phyloP scores from a whole-genome alignment of 306 rosid species.

The Glycyrrhiza uralensis region DNA sequence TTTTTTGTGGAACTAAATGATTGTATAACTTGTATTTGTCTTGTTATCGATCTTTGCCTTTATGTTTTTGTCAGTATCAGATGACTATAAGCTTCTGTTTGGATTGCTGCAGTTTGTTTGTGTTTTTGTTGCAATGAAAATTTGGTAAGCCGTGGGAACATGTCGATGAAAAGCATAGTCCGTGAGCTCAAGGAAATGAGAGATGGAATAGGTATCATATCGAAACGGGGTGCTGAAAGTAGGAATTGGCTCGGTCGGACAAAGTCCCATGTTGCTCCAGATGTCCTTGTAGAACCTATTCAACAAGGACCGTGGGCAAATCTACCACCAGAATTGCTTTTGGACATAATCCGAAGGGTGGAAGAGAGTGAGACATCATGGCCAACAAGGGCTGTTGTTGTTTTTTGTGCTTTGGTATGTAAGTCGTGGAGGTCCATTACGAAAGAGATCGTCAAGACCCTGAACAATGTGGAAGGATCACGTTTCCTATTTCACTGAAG shows the following conservation, averaged over 20 bases:
- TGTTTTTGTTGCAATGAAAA: conserved; percentile 23
- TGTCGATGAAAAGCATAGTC: conserved; percentile 60
- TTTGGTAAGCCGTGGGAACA: conserved; percentile 35
- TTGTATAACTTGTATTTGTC: neutral
- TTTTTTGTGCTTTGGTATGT: conserved; percentile 74
- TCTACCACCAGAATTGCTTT: conserved; percentile 71
- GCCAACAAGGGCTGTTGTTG: conserved; percentile 60
- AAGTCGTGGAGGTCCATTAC: conserved; percentile 67
- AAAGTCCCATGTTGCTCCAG: conserved; percentile 71
- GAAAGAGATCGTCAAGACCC: conserved; percentile 65
- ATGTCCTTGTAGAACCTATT: conserved; percentile 30
- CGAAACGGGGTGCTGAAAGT: conserved; percentile 53
- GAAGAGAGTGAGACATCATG: conserved; percentile 67
- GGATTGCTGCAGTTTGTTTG: conserved; percentile 26
- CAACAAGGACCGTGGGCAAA: conserved; percentile 68
- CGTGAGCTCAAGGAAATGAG: conserved; percentile 60
- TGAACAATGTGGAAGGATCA: conserved; percentile 76
- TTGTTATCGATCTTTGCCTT: neutral
- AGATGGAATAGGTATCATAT: conserved; percentile 55
- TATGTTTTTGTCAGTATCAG: neutral
- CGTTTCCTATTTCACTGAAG: conserved; percentile 82
- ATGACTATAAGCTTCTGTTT: neutral
- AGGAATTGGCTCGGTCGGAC: conserved; percentile 49
- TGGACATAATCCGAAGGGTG: conserved; percentile 65
- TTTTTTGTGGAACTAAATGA: neutral